Base-by-base conservation (phyloP, 495 filamentous ascomycete genomes). In the Astrocystis sublimbata region DNA sequence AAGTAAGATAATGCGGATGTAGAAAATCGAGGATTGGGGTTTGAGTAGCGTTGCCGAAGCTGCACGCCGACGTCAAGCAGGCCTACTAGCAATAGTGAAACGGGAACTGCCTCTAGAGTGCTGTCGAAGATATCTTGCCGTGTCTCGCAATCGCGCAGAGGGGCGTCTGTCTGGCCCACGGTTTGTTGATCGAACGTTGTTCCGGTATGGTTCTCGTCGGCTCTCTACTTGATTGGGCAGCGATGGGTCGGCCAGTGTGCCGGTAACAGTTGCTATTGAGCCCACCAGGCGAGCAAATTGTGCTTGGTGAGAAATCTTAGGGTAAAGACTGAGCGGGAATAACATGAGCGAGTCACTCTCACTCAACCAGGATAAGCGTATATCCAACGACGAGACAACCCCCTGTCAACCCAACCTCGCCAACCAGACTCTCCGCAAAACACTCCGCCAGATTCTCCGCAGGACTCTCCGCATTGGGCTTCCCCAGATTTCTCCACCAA, bases 401-500 rank as follows among this genome's bases (percentile, higher is more conserved):
- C 41, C 56, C n/a, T 19, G 41, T 43, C 30, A 43, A 31, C 41
- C 28, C 49, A 45, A n/a, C n/a, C n/a, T n/a, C n/a, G n/a, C n/a
- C n/a, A n/a, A n/a, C n/a, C n/a, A n/a, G n/a, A n/a, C n/a, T n/a
- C n/a, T n/a, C n/a, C n/a, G n/a, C n/a, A n/a, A n/a, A n/a, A n/a
- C n/a, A n/a, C n/a, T 8, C 4, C 10, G 4, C 40, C 12, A 42
- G 8, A 21, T 49, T 30, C 46, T 49, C 46, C 46, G 46, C 46
- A 45, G n/a, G 5, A 28, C 24, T 47, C 45, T 49, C 46, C 46
- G 46, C 46, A 49, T 28, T n/a, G 35, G 54, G 54, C 38, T 57
- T 57, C 54, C 54, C 54, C 54, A 57, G 54, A 57, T 57, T 57
- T 57, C 54, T 40, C 54, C 54, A 57, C 54, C 26, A 12, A 45